phyloP scores from a whole-genome alignment of 1,284 basidiomycete genomes.

The Boletus mariae region DNA sequence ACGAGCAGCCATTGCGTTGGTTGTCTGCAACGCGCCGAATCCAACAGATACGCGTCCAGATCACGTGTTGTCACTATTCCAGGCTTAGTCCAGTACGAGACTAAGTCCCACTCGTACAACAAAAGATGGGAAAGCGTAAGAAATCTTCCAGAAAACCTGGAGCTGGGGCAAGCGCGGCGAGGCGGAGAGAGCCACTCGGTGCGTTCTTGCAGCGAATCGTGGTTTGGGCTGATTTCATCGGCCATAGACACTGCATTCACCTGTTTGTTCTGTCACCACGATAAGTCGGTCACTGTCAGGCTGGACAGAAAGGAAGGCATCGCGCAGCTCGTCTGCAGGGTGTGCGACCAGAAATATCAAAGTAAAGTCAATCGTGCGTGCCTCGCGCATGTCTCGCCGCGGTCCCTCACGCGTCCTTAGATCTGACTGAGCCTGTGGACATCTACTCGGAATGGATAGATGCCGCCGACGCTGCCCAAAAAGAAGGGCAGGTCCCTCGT shows the following conservation, averaged over 20 bases:
- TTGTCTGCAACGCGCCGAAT: constrained; percentile 21
- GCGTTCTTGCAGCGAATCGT: constrained; percentile 19
- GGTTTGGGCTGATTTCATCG: constrained; percentile 7
- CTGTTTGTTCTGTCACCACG: constrained; percentile 89
- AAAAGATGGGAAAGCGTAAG: constrained; percentile 77
- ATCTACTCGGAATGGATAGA: constrained; percentile 93
- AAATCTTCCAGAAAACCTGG: constrained; percentile 74
- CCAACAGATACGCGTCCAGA: constrained; percentile 29
- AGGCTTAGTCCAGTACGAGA: neutral
- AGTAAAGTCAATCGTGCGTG: constrained; percentile 80
- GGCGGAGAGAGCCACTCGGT: constrained; percentile 71
- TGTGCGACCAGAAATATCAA: constrained; percentile 80
- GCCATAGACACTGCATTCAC: constrained; percentile 70
- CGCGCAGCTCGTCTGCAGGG: constrained; percentile 71
- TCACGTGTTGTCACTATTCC: constrained; percentile 30
- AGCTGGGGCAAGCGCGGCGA: constrained; percentile 46
- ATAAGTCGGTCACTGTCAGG: constrained; percentile 83
- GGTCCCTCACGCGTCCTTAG: constrained; percentile 31
- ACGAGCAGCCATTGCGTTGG: constrained; percentile 29
- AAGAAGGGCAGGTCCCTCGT: constrained; percentile 46
- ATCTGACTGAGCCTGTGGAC: constrained; percentile 84
- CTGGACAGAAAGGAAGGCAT: constrained; percentile 82
- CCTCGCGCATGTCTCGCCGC: constrained; percentile 9
- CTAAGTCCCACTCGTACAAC: neutral
- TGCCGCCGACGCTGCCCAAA: constrained; percentile 81